These are phyloP conservation scores for Kalmusia sp. DNA, from an alignment of 2,329 filamentous ascomycete species.

Conservation along the genomic window DNA sequence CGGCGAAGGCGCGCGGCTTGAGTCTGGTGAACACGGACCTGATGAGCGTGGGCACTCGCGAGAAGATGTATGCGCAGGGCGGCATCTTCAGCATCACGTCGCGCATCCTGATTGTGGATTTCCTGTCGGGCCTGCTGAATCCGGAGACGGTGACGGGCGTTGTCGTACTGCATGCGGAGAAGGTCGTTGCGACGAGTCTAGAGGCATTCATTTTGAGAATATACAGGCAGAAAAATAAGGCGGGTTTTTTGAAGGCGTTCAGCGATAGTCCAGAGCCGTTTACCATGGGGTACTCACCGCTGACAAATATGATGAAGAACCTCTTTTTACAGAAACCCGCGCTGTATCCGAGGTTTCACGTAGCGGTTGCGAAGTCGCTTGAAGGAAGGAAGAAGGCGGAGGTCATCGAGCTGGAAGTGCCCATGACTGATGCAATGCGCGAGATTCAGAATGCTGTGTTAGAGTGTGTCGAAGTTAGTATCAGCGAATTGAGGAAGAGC, in stretches of 20 bases:
- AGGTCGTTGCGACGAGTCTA: constrained; percentile 81
- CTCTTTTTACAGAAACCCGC: constrained; percentile 88
- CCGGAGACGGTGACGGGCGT: constrained; percentile 87
- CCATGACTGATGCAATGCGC: constrained; percentile 93
- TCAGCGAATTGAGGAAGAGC: constrained; percentile 89
- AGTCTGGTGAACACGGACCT: constrained; percentile 94
- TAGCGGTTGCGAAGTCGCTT: constrained; percentile 85
- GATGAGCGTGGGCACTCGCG: constrained; percentile 83
- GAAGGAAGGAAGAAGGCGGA: constrained; percentile 94
- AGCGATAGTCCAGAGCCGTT: constrained; percentile 94
- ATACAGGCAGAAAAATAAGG: constrained; percentile 93
- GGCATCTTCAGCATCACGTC: constrained; percentile 97
- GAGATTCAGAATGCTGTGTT: constrained; percentile 93
- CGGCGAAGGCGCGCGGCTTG: constrained; percentile 81
- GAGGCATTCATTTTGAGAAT: constrained; percentile 96
- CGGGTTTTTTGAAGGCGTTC: constrained; percentile 93
- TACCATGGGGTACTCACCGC: constrained; percentile 82
- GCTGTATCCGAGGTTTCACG: constrained; percentile 91
- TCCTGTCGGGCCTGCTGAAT: constrained; percentile 82
- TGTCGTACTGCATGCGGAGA: constrained; percentile 86
- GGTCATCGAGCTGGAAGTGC: constrained; percentile 94
- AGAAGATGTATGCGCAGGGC: constrained; percentile 89
- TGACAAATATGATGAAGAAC: constrained; percentile 90
- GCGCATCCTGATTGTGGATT: constrained; percentile 90
- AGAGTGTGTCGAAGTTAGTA: constrained; percentile 94